These are phyloP conservation scores for Diplogelasinospora grovesii DNA, from an alignment of 495 filamentous ascomycete species.

Conservation along the genomic window DNA sequence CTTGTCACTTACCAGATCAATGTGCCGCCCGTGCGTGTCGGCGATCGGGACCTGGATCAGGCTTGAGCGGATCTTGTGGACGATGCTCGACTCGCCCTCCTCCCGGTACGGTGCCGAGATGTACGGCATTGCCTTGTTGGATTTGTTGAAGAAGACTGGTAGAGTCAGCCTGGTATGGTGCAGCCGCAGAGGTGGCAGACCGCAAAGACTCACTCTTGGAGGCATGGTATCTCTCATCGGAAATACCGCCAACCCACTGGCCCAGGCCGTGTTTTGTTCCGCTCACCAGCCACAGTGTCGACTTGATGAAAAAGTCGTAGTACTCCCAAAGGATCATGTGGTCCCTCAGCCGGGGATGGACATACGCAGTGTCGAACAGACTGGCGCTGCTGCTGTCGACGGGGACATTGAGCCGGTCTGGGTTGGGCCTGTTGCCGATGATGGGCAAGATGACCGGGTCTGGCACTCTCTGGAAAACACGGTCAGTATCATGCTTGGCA, in stretches of 20 bases:
- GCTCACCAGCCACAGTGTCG: constrained; percentile 30
- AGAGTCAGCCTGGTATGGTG: not conserved
- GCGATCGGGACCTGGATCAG: constrained; percentile 26
- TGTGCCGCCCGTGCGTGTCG: constrained; percentile 15
- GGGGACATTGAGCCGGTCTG: constrained; percentile 31
- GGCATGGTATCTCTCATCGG: constrained; percentile 17
- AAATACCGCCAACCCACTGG: constrained; percentile 32
- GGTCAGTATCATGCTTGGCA: not conserved
- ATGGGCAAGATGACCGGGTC: constrained; percentile 26
- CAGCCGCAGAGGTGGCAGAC: not conserved
- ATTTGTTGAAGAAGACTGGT: constrained; percentile 37
- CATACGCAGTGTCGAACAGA: constrained; percentile 42
- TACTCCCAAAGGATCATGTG: constrained; percentile 32
- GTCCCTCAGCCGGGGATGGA: constrained; percentile 33
- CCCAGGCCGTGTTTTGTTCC: constrained; percentile 31
- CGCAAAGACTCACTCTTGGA: constrained; percentile 10
- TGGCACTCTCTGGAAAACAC: constrained; percentile 15
- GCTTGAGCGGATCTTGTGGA: constrained; percentile 20
- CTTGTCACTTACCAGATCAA: too few relatives aligned
- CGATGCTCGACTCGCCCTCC: constrained; percentile 1
- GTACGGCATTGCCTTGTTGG: constrained; percentile 33
- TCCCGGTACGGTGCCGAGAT: constrained; percentile 31
- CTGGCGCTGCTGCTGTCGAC: constrained; percentile 35
- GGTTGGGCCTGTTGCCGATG: constrained; percentile 20
- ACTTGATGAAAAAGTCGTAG: constrained; percentile 33